Percentiles rank a stretch among this genome's conserved stretches.
Conservation (phyloP, 331 rosid genomes). For the Rhamnella rubrinervis region DNA sequence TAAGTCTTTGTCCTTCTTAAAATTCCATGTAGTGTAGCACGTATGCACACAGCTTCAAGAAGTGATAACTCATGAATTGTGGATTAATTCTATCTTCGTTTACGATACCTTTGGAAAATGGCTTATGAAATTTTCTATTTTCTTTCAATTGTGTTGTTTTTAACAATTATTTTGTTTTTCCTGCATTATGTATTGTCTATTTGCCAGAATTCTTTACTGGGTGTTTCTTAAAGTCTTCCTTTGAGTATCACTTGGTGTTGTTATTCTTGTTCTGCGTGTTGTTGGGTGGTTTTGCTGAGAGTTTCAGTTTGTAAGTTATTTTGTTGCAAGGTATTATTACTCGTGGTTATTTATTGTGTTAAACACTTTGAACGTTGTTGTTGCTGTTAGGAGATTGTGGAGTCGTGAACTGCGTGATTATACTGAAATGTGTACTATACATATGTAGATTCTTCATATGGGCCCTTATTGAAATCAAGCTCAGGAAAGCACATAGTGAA, state of each 20-base stretch:
- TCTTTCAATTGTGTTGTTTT: slow-evolving; percentile 27
- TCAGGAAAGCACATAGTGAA: not conserved
- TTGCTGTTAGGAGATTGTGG: not conserved
- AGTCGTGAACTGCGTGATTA: not conserved
- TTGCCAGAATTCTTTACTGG: slow-evolving; percentile 19
- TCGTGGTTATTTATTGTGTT: not conserved
- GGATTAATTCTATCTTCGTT: slow-evolving; percentile 7
- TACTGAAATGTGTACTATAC: not conserved
- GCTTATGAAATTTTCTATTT: slow-evolving; percentile 5
- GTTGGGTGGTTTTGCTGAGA: not conserved
- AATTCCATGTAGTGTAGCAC: slow-evolving; percentile 16
- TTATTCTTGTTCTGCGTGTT: slow-evolving; percentile 16
- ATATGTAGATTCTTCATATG: too few relatives aligned
- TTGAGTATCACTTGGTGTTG: not conserved
- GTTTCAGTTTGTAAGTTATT: not conserved
- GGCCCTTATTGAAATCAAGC: not conserved
- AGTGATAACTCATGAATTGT: slow-evolving; percentile 1
- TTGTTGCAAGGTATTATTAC: not conserved
- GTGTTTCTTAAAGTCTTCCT: not conserved
- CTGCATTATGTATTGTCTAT: slow-evolving; percentile 5
- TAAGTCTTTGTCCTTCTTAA: slow-evolving; percentile 31
- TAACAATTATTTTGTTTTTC: slow-evolving; percentile 9
- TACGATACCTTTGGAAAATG: not conserved
- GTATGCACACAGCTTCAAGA: slow-evolving; percentile 12
- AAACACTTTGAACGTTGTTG: not conserved